Base-by-base conservation (phyloP, 257 asterid species). In the Rauvolfia tetraphylla region DNA sequence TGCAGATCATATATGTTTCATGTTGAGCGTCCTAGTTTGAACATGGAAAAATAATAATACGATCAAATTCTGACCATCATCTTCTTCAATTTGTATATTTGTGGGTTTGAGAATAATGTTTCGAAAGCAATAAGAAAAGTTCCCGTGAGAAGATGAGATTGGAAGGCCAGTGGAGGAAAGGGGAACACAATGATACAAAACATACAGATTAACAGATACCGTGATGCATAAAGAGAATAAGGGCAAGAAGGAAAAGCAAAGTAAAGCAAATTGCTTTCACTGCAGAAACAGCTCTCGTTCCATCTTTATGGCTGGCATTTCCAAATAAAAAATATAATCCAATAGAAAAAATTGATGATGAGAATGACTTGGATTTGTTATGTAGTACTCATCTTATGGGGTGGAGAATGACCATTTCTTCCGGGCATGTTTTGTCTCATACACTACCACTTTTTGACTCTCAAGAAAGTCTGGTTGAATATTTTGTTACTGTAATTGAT, bases 251-350 rank as follows among this genome's bases (percentile, higher is more conserved):
- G 7, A 51, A 78, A 81, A 78, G 79, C 29, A 74, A 48, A 76
- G 83, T 70, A 83, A 85, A 85, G 91, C 76, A 65, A 41, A 27
- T 46, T 80, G 85, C 85, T 81, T 87, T 85, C 76, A 77, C 79
- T 83, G 82, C 78, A 44, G 17, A 62, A 25, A 79, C 81, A 84
- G 58, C 84, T 74, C 79, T 79, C 75, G 68, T 81, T 88, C 82
- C 77, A 58, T 82, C 75, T 84, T 86, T 81, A 23, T 68, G 42
- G 79, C 71, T 84, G 88, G 79, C 61, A 54, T 54, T 18, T 20
- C 27, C 87, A 81, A 76, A 46, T 68, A 12, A 75, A 41, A 57
- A 51, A 58, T 10, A 9, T 41, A 41, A 33, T 65, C 25, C 67
- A 61, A 34, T 73, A 22, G 46, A 11, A 39, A 53, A 39, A 25